Base-by-base conservation (phyloP, 306 rosid genomes). In the Dryas alaskensis region DNA sequence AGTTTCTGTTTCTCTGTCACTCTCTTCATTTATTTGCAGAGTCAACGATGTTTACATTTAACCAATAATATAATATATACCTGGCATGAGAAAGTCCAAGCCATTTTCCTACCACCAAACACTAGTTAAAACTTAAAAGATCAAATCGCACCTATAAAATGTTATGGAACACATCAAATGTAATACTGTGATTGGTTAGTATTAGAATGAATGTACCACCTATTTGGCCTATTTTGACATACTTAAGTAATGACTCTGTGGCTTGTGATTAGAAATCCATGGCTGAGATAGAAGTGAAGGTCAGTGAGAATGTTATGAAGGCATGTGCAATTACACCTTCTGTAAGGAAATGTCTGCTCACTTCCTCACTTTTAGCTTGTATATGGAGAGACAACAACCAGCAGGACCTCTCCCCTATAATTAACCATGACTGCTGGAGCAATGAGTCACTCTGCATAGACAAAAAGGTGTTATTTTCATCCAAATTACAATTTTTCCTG, bases 281-380 rank as follows among this genome's bases (percentile, higher is more conserved):
- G 97, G 96, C 79, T 1, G 99, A 88, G 65, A 78, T 92, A 31
- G 99, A 94, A 83, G 91, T 80, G 0, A 87, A 74, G 61, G 93
- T 74, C 3, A 80, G 85, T 17, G 92, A 92, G 87, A 88, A 86
- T 82, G 99, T 94, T 72, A 88, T 94, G 85, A 86, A 79, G 73
- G 99, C 96, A 53, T 94, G 97, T 67, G 85, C 92, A 69, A 80
- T 82, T 81, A 82, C 96, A 62, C 60, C 86, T 27, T 82, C 96
- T 0, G 81, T 94, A 22, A 87, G 85, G 25, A 89, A 81, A 79
- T 94, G 96, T 69, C 93, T 94, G 2, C 72, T 94, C 74, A 94
- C 99, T 42, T 94, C 99, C 49, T 92, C 99, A 31, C 88, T 94
- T 48, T 65, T 83, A 3, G 90, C 99, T 62, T 92, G 97, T 82